Evolutionary conservation across 805 yeast genomes (phyloP).

Genomic region (Cyberlindnera mrakii): DNA sequence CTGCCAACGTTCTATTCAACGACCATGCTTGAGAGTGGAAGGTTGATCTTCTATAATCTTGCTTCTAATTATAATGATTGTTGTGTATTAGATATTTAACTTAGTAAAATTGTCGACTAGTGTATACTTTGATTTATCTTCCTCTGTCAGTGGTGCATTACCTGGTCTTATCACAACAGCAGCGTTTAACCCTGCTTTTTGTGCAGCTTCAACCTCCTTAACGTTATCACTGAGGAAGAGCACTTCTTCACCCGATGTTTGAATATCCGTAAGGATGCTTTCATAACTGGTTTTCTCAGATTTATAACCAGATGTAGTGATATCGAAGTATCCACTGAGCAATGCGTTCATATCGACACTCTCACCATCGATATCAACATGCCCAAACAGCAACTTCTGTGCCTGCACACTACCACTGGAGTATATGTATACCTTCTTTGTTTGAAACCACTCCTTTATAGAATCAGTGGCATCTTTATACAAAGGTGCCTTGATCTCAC

Average conservation of each 20-base stretch:
- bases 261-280: constrained; percentile 43
- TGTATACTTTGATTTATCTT: constrained; percentile 24
- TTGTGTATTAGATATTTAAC: not conserved
- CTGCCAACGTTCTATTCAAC: constrained; percentile 85
- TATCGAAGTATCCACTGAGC: constrained; percentile 73
- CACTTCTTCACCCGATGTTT: constrained; percentile 28
- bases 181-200: constrained; percentile 53
- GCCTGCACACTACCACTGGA: constrained; percentile 89
- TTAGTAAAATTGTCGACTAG: constrained; percentile 26
- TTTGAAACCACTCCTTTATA: constrained; percentile 37
- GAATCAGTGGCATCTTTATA: constrained; percentile 64
- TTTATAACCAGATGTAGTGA: constrained; percentile 77
- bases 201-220: constrained; percentile 71
- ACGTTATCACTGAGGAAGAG: constrained; percentile 79
- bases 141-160: constrained; percentile 44
- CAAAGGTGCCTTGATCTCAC: constrained; percentile 71
- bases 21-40: constrained; percentile 36
- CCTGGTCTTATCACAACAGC: constrained; percentile 69
- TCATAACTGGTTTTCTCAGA: constrained; percentile 49
- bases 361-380: constrained; percentile 41
- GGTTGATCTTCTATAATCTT: not conserved
- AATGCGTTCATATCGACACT: constrained; percentile 45
- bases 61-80: not conserved
- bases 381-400: constrained; percentile 68
- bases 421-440: constrained; percentile 55